These are phyloP conservation scores for Acmispon strigosus DNA, from an alignment of 306 rosid genomes.

Conservation along the genomic window DNA sequence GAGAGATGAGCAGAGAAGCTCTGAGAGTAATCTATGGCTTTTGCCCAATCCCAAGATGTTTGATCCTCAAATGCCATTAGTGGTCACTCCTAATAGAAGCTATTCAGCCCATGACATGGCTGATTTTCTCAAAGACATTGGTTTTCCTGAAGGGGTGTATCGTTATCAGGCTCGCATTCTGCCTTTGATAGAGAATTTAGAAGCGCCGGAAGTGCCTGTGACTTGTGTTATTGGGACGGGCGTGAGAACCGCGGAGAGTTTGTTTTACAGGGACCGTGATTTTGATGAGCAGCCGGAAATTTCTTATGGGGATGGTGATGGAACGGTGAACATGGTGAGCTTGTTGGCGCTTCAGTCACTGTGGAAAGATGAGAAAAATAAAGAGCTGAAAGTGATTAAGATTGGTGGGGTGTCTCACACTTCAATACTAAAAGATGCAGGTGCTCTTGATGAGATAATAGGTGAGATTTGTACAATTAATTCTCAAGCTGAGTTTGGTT, in stretches of 20 bases:
- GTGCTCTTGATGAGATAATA: constrained; percentile 41
- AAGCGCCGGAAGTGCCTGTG: constrained; percentile 58
- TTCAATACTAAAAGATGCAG: constrained; percentile 44
- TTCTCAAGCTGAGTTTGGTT: constrained; percentile 16
- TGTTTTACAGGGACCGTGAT: constrained; percentile 44
- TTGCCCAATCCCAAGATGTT: constrained; percentile 68
- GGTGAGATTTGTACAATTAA: constrained; percentile 42
- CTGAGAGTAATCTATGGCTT: constrained; percentile 84
- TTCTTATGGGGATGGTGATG: constrained; percentile 76
- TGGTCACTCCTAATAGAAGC: constrained; percentile 35
- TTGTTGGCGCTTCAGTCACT: constrained; percentile 52
- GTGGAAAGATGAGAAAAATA: constrained; percentile 48
- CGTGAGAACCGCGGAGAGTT: constrained; percentile 51
- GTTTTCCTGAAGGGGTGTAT: constrained; percentile 51
- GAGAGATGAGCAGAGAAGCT: constrained; percentile 72
- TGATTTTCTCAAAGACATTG: constrained; percentile 63
- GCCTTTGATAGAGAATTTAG: constrained; percentile 36
- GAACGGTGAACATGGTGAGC: constrained; percentile 80
- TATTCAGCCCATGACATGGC: constrained; percentile 52
- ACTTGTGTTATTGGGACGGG: constrained; percentile 70
- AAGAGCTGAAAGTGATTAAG: constrained; percentile 39
- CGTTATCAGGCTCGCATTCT: constrained; percentile 52
- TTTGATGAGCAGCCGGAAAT: constrained; percentile 65
- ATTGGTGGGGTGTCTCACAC: constrained; percentile 58
- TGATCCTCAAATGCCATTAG: constrained; percentile 31